These are phyloP conservation scores for Micractinium conductrix DNA, from an alignment of 139 green algal species.

Conservation along the genomic window DNA sequence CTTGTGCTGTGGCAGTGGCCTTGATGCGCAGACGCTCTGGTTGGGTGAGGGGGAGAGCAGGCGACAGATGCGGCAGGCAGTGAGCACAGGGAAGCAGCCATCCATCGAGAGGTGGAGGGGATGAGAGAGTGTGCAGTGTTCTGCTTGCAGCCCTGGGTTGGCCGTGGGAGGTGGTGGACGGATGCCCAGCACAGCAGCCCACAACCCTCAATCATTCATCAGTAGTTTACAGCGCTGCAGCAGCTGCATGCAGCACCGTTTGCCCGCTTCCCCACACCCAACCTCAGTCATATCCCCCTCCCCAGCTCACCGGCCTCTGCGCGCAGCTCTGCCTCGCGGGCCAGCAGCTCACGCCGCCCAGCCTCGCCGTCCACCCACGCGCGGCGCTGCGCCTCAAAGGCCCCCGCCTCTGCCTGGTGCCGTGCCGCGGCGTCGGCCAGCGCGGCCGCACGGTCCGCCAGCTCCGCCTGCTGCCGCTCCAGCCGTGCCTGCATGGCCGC, in stretches of 20 bases:
- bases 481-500: slow-evolving; percentile 22
- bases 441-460: slow-evolving; percentile 14
- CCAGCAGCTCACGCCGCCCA: slow-evolving; percentile 14
- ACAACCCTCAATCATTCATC: too few species aligned
- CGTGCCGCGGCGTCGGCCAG: slow-evolving; percentile 33
- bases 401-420: slow-evolving; percentile 37
- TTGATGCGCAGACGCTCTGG: slow-evolving; percentile 33
- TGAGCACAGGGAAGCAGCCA: background rate
- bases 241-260: background rate
- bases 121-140: too few species aligned
- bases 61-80: background rate
- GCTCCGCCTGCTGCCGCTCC: slow-evolving; percentile 43
- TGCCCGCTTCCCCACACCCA: background rate
- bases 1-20: background rate
- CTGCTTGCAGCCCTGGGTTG: background rate
- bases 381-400: slow-evolving; percentile 24
- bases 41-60: background rate
- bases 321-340: slow-evolving; percentile 21
- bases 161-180: too few species aligned
- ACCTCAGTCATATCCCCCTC: background rate
- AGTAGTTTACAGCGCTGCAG: too few species aligned
- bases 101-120: background rate
- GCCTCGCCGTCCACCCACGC: slow-evolving; percentile 44
- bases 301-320: slow-evolving; percentile 25
- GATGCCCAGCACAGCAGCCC: too few species aligned